Conservation (phyloP, 352 stramenopile genomes). For the Phytopythium sindhum region DNA sequence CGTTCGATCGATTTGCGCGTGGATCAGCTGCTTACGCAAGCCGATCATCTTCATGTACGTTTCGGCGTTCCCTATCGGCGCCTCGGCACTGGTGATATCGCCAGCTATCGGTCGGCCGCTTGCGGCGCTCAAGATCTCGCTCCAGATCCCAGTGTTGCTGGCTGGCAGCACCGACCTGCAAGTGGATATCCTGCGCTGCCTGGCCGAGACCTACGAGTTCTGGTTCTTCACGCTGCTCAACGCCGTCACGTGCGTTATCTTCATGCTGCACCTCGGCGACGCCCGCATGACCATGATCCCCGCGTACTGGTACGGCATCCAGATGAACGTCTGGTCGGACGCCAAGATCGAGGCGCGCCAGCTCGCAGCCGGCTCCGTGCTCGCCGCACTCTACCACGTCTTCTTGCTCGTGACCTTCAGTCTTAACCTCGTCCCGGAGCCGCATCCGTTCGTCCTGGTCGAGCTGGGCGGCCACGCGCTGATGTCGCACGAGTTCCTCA, state of each 20-base stretch:
- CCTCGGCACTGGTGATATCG: neutral
- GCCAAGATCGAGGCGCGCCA: conserved; percentile 12
- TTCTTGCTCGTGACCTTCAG: conserved; percentile 10
- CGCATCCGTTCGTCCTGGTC: conserved; percentile 8
- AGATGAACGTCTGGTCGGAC: conserved; percentile 28
- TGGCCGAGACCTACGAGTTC: conserved; percentile 32
- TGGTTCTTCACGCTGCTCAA: conserved; percentile 33
- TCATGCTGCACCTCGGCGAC: conserved; percentile 18
- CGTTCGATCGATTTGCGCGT: neutral
- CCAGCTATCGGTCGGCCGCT: conserved; percentile 4
- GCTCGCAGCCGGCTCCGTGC: conserved; percentile 2
- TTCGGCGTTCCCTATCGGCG: neutral
- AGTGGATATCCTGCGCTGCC: conserved; percentile 17
- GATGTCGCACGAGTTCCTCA: conserved; percentile 15
- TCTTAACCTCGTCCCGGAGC: neutral
- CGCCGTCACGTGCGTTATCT: conserved; percentile 10
- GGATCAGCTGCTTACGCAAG: neutral
- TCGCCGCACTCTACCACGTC: conserved; percentile 7
- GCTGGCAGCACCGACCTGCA: conserved; percentile 10
- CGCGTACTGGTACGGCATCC: conserved; percentile 16
- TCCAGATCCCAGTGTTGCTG: conserved; percentile 7
- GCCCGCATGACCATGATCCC: conserved; percentile 10
- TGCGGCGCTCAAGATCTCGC: conserved; percentile 2
- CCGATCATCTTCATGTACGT: conserved; percentile 3
- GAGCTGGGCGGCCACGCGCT: conserved; percentile 1